Base-by-base conservation (phyloP, 495 filamentous ascomycete genomes). In the Aspergillus incahuasiensis region DNA sequence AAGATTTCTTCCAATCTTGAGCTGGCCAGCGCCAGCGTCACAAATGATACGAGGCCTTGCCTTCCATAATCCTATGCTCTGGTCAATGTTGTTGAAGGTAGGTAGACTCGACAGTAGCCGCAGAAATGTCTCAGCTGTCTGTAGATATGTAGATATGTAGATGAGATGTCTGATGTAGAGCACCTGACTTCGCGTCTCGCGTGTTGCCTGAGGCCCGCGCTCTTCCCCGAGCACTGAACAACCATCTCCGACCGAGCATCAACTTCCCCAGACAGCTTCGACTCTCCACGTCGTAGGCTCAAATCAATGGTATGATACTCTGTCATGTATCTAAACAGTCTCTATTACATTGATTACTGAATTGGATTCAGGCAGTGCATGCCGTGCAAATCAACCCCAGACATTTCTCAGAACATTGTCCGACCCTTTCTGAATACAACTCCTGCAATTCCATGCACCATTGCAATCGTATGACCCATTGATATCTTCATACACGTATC, bases 141-240 rank as follows among this genome's bases (percentile, higher is more conserved):
- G 3, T 28, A 28, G 8, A 28, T 28, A 4, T 8, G 25, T 28
- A 28, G 25, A 28, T 28, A 28, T 28, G 25, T 28, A 4, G 25
- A 28, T 28, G 25, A 28, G 25, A 28, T 28, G 8, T 28, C 3
- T 28, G 3, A 28, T 28, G 25, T 3, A 28, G 25, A 35, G 63
- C 66, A 70, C 63, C 63, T 71, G 64, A 69, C 63, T 65, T 66
- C 65, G 65, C 67, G 67, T 72, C 65, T 62, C 61, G 67, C 59
- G 55, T 59, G 45, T 58, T 61, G 71, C 71, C 69, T 74, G 54
- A 72, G 71, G 71, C 68, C 58, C 13, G 30, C 5, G 21, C 20
- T 34, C 22, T 28, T 38, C 16, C 28, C 18, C 13, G 32, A 35
- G 3, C 13, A 22, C 12, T 28, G 15, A 12, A 39, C n/a, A 35